phyloP scores from a whole-genome alignment of 495 filamentous ascomycete species.

The Hypoxylon lienhwacheense region DNA sequence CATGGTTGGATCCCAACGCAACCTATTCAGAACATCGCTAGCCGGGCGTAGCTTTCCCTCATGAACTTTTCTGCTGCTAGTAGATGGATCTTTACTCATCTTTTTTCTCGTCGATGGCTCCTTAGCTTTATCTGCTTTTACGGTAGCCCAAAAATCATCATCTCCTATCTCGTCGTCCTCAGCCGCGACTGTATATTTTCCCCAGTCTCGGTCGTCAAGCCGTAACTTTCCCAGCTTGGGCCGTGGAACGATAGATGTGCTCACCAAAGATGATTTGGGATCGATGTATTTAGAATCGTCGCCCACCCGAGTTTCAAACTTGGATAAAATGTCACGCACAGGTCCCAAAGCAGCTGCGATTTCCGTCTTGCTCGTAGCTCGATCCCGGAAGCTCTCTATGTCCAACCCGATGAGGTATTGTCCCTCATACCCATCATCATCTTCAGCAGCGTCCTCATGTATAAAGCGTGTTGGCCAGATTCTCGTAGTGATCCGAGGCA shows the following conservation, averaged over 20 bases:
- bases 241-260: slow-evolving; percentile 44
- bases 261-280: slow-evolving; percentile 50
- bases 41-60: slow-evolving; percentile 47
- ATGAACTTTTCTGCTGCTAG: slow-evolving; percentile 16
- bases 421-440: slow-evolving; percentile 49
- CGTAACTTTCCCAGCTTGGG: slow-evolving; percentile 43
- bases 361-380: slow-evolving; percentile 36
- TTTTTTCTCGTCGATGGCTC: slow-evolving; percentile 28
- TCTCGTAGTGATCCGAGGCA: slow-evolving; percentile 50
- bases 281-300: slow-evolving; percentile 54
- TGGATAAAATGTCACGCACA: slow-evolving; percentile 45
- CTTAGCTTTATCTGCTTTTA: slow-evolving; percentile 12
- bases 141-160: slow-evolving; percentile 17
- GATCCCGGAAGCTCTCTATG: slow-evolving; percentile 16
- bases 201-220: slow-evolving; percentile 55
- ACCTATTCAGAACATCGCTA: slow-evolving; percentile 68
- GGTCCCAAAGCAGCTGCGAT: slow-evolving; percentile 35
- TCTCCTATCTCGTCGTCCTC: slow-evolving; percentile 39
- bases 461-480: slow-evolving; percentile 63
- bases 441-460: slow-evolving; percentile 22
- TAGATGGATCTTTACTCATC: background rate
- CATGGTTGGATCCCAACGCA: slow-evolving; percentile 70
- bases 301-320: slow-evolving; percentile 52
- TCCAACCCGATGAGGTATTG: slow-evolving; percentile 61
- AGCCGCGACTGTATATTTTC: slow-evolving; percentile 42